Conservation (phyloP, 1,284 basidiomycete genomes). For the Veloporphyrellus conicus region DNA sequence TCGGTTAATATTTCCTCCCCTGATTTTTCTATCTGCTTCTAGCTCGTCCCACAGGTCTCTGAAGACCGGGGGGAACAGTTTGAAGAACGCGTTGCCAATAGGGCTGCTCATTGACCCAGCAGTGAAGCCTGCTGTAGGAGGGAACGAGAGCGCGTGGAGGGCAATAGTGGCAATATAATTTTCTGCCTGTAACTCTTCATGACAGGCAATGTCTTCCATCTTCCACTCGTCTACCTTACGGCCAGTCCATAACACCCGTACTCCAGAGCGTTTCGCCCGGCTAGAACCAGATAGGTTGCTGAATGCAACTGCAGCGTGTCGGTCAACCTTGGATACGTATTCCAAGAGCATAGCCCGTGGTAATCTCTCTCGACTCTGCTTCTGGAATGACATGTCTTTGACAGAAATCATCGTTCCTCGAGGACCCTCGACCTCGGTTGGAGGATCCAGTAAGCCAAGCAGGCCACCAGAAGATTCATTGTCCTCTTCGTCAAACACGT, state of each 20-base stretch:
- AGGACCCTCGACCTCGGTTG: conserved; percentile 47
- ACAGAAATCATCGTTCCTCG: conserved; percentile 58
- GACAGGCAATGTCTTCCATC: conserved; percentile 86
- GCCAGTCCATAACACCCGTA: conserved; percentile 71
- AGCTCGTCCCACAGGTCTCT: conserved; percentile 94
- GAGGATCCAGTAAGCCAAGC: conserved; percentile 75
- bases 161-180: conserved; percentile 88
- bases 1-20: conserved; percentile 66
- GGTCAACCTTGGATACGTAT: conserved; percentile 61
- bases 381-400: conserved; percentile 76
- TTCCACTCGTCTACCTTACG: conserved; percentile 64
- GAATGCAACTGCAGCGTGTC: conserved; percentile 73
- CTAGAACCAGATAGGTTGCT: conserved; percentile 59
- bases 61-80: conserved; percentile 76
- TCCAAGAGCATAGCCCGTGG: conserved; percentile 71
- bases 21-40: conserved; percentile 59
- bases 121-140: conserved; percentile 59
- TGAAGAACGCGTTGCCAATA: conserved; percentile 56
- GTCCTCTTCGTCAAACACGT: conserved; percentile 49
- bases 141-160: conserved; percentile 71
- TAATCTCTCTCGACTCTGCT: conserved; percentile 72
- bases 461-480: conserved; percentile 61
- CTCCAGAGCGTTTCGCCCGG: conserved; percentile 66
- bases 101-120: conserved; percentile 41
- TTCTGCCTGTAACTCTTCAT: conserved; percentile 76